Evolutionary conservation across 1,284 basidiomycete genomes (phyloP).

Genomic region (Cutaneotrichosporon sp.): DNA sequence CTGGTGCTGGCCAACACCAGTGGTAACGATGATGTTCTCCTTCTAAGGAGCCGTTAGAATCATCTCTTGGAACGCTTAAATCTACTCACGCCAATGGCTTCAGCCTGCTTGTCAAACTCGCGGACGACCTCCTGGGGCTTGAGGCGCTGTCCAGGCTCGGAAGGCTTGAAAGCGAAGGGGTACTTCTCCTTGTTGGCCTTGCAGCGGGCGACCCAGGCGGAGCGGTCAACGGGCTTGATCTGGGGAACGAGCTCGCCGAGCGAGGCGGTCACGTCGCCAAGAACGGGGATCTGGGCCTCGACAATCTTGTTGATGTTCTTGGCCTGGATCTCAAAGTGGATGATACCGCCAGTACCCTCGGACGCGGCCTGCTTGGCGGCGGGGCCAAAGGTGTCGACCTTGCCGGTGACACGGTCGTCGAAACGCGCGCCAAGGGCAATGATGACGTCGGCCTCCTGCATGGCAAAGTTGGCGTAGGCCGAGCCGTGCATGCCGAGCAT

Average conservation of each 20-base stretch:
- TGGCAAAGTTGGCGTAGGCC: slow-evolving; percentile 94
- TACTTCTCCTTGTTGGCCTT: slow-evolving; percentile 78
- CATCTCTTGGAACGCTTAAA: no score
- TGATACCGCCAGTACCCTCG: slow-evolving; percentile 86
- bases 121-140: slow-evolving; percentile 97
- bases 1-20: slow-evolving; percentile 98
- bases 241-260: slow-evolving; percentile 74
- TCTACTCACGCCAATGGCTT: slow-evolving; percentile 51
- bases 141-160: slow-evolving; percentile 61
- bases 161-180: slow-evolving; percentile 82
- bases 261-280: slow-evolving; percentile 87
- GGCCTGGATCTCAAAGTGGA: slow-evolving; percentile 97
- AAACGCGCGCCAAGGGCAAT: slow-evolving; percentile 94
- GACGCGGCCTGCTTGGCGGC: slow-evolving; percentile 80
- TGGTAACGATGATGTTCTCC: slow-evolving; percentile 81
- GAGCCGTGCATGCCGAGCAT: slow-evolving; percentile 99
- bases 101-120: slow-evolving; percentile 74
- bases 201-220: slow-evolving; percentile 78
- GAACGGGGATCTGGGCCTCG: slow-evolving; percentile 85
- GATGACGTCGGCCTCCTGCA: slow-evolving; percentile 95
- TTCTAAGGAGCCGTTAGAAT: no score
- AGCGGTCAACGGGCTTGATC: slow-evolving; percentile 61
- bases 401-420: slow-evolving; percentile 97
- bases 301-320: slow-evolving; percentile 99
- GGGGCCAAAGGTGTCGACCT: slow-evolving; percentile 83